phyloP scores from a whole-genome alignment of 2,329 filamentous ascomycete genomes.

The Nothophoma quercina region DNA sequence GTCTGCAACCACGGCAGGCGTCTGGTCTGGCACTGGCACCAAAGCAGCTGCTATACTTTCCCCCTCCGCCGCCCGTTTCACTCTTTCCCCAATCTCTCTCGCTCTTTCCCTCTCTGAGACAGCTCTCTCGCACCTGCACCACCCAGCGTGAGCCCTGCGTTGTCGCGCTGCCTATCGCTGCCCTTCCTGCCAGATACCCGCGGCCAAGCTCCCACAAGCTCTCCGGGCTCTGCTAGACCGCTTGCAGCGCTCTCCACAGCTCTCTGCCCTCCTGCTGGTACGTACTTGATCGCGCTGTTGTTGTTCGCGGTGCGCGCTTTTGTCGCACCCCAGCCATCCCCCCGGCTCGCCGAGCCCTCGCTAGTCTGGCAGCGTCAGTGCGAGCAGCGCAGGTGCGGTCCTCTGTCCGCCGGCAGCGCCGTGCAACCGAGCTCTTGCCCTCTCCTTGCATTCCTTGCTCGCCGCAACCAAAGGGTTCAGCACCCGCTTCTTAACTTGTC shows the following conservation, averaged over 20 bases:
- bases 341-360: slow-evolving; percentile 18
- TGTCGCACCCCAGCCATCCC: slow-evolving; percentile 20
- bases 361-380: slow-evolving; percentile 16
- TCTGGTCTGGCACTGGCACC: slow-evolving; percentile 25
- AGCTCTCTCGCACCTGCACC: slow-evolving; percentile 45
- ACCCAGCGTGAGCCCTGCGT: slow-evolving; percentile 29
- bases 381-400: too few relatives aligned
- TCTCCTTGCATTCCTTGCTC: slow-evolving; percentile 49
- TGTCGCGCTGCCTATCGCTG: slow-evolving; percentile 30
- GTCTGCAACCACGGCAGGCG: slow-evolving; percentile 22
- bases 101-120: slow-evolving; percentile 53
- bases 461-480: slow-evolving; percentile 45
- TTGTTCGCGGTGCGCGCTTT: slow-evolving; percentile 18
- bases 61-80: slow-evolving; percentile 47
- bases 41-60: slow-evolving; percentile 40
- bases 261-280: slow-evolving; percentile 24
- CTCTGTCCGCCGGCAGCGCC: slow-evolving; percentile 29
- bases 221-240: slow-evolving; percentile 17
- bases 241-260: slow-evolving; percentile 15
- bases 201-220: slow-evolving; percentile 34
- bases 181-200: slow-evolving; percentile 20
- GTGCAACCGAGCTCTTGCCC: slow-evolving; percentile 40
- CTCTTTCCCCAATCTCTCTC: slow-evolving; percentile 50
- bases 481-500: slow-evolving; percentile 38
- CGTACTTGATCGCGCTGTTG: slow-evolving; percentile 29